Conservation (phyloP, 208 protist genomes). For the Wallacemonas sp. region DNA sequence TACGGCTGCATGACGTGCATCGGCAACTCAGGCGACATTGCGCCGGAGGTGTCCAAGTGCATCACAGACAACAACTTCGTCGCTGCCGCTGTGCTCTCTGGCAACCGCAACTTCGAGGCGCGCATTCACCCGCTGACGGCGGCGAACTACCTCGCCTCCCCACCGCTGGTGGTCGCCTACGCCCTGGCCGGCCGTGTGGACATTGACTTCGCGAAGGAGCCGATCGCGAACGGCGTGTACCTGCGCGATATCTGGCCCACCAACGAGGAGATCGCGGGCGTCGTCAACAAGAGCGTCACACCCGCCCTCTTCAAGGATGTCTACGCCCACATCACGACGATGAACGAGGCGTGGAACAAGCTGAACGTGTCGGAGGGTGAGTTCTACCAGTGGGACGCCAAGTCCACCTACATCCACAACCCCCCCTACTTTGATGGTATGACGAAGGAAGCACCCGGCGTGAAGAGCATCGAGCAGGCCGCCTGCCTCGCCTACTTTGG, state of each 20-base stretch:
- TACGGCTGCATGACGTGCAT: conserved; percentile 98
- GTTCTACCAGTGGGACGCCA: conserved; percentile 94
- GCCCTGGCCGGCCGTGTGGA: conserved; percentile 94
- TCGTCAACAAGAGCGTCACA: conserved; percentile 86
- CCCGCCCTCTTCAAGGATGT: conserved; percentile 91
- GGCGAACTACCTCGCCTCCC: conserved; percentile 96
- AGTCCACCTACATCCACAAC: conserved; percentile 96
- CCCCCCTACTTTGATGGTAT: conserved; percentile 95
- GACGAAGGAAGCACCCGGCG: conserved; percentile 46
- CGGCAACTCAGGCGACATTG: conserved; percentile 94
- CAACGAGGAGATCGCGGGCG: conserved; percentile 72
- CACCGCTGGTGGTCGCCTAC: conserved; percentile 95
- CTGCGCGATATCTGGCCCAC: conserved; percentile 97
- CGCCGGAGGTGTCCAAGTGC: conserved; percentile 85
- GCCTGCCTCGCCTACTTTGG: conserved; percentile 91
- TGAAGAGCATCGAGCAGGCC: conserved; percentile 74
- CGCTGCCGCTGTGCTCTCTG: conserved; percentile 92
- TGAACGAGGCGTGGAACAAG: conserved; percentile 91
- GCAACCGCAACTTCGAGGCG: conserved; percentile 97
- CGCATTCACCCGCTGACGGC: conserved; percentile 93
- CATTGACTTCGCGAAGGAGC: conserved; percentile 93
- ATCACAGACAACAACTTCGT: conserved; percentile 94
- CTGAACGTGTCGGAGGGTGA: conserved; percentile 82
- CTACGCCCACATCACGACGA: conserved; percentile 88
- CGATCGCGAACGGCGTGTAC: conserved; percentile 92